A percentile compares a stretch with the other conserved stretches of the same genome.
Evolutionary conservation across 306 rosid species (phyloP).

Genomic region (Trifolium subterraneum): DNA sequence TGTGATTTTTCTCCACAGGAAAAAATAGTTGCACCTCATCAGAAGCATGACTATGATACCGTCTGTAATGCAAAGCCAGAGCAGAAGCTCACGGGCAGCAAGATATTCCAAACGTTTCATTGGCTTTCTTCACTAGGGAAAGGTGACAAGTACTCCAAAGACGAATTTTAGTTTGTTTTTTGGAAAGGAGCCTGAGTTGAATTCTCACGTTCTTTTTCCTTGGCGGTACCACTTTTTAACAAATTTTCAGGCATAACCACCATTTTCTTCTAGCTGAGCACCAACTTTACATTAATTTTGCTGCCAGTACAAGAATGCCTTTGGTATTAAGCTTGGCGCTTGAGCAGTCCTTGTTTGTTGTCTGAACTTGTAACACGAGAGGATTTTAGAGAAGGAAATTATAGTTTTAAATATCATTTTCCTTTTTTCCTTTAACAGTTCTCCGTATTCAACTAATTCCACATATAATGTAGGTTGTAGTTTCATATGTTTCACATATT

Average conservation of each 20-base stretch:
- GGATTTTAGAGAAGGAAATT: constrained; percentile 37
- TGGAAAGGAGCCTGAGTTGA: constrained; percentile 28
- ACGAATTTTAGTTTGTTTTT: constrained; percentile 68
- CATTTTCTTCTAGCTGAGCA: constrained; percentile 41
- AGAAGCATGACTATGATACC: constrained; percentile 56
- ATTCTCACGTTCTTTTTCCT: constrained; percentile 37
- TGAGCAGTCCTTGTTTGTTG: constrained; percentile 15
- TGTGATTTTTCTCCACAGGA: constrained; percentile 52
- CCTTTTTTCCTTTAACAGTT: not conserved
- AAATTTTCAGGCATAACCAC: constrained; percentile 49
- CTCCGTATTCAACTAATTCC: constrained; percentile 18
- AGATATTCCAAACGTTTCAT: constrained; percentile 54
- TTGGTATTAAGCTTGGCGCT: constrained; percentile 27
- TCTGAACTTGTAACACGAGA: constrained; percentile 35
- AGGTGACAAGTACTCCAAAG: constrained; percentile 54
- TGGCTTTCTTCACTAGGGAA: constrained; percentile 56
- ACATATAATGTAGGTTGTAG: constrained; percentile 13
- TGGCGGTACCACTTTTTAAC: constrained; percentile 39
- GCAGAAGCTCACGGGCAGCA: constrained; percentile 48
- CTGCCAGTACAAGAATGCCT: constrained; percentile 40
- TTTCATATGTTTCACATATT: constrained; percentile 9
- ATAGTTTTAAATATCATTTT: constrained; percentile 21
- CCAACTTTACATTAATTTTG: constrained; percentile 26
- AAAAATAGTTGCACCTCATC: constrained; percentile 74
- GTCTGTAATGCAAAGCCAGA: constrained; percentile 57